These are phyloP conservation scores for Suzukiozyma palmioleophila DNA, from an alignment of 1,139 yeast species.

Conservation along the genomic window DNA sequence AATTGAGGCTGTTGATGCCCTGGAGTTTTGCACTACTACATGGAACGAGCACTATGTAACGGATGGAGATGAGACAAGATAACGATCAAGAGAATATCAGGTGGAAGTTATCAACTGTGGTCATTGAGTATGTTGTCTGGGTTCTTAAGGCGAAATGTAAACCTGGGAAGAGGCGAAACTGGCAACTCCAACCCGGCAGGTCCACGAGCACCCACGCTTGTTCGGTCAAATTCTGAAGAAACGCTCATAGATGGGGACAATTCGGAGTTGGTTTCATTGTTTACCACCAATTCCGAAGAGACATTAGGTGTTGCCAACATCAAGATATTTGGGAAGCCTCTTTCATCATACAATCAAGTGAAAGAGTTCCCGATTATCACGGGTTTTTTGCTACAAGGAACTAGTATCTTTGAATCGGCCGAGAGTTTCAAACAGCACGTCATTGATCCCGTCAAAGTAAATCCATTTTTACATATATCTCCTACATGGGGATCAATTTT, in stretches of 20 bases:
- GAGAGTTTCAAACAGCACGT: slow-evolving; percentile 15
- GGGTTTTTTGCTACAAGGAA: slow-evolving; percentile 26
- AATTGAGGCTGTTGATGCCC: no score
- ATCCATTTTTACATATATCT: slow-evolving; percentile 2
- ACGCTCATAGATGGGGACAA: slow-evolving; percentile 5
- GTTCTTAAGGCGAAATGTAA: not conserved
- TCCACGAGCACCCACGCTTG: not conserved
- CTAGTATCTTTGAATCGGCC: slow-evolving; percentile 19
- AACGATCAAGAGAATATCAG: no score
- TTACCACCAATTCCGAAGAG: slow-evolving; percentile 23
- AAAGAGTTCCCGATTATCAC: slow-evolving; percentile 28
- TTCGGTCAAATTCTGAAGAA: slow-evolving; percentile 1
- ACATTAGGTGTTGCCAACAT: slow-evolving; percentile 21
- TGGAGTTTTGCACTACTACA: no score
- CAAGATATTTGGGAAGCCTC: slow-evolving; percentile 19
- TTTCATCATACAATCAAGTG: slow-evolving; percentile 16
- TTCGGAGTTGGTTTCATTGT: slow-evolving; percentile 17
- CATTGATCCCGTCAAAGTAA: slow-evolving; percentile 4
- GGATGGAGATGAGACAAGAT: not conserved
- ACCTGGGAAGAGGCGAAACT: not conserved
- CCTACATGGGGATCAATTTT: slow-evolving; percentile 28
- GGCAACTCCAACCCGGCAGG: not conserved
- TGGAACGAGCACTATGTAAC: not conserved
- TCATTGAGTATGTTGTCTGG: slow-evolving; percentile 1
- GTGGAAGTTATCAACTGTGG: no score